Base-by-base conservation (phyloP, 208 protist genomes). In the Leishmania tropica region DNA sequence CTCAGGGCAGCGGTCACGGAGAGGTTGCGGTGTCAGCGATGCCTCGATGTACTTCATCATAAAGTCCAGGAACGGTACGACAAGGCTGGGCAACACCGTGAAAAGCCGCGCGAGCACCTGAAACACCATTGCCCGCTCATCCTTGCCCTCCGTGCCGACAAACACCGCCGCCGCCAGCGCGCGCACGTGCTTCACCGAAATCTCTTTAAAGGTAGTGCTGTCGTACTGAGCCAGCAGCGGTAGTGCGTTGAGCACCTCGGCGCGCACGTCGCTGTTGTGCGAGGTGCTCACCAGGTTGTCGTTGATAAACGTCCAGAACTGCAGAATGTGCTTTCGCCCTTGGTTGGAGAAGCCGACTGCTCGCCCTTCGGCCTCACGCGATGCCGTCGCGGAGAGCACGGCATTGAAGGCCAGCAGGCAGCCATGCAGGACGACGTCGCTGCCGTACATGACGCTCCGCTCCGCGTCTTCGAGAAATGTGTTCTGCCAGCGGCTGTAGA, bases 31-130 rank as follows among this genome's bases (percentile, higher is more conserved):
- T 48, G 81, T 81, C 40, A 98, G 85, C 62, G 89, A 93, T 24
- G 84, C 75, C 78, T 96, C 90, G 85, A 98, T 96, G 84, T 93
- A 90, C 47, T 76, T 83, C 91, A 98, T 96, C 84, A 95, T 92
- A 67, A 81, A 86, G 65, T 93, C 91, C 28, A 97, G 60, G 53
- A 95, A 94, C 28, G 85, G 74, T 24, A 87, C 81, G 65, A 97
- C 88, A 53, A 94, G 79, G 82, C 93, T 93, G 13, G 90, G 93
- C 76, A 96, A 75, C 58, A 92, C 90, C 21, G 68, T 76, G 53
- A 93, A 84, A 54, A 98, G 88, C 48, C 88, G 78, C 35, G 84
- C 89, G 40, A 98, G 64, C 19, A 88, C 85, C 47, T 85, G 65
- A 74, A 98, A 96, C 79, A 97, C 86, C 47, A 87, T 83, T 10